Evolutionary conservation across 768 basidiomycete species (phyloP).

Genomic region (Boletus coccyginus): DNA sequence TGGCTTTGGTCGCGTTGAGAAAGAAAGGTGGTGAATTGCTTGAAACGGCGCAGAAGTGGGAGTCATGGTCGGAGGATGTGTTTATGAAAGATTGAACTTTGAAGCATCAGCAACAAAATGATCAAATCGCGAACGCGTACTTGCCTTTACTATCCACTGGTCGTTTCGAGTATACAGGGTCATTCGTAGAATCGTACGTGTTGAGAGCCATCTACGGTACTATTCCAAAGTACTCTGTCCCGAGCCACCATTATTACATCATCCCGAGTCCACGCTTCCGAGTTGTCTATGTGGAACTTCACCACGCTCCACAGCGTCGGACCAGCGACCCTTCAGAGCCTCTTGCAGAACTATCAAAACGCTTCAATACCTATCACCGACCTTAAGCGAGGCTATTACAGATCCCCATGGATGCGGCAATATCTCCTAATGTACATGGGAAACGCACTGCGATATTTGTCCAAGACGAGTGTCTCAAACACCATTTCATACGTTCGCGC

Average conservation of each 20-base stretch:
- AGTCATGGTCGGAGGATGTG: constrained; percentile 19
- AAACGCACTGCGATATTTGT: constrained; percentile 40
- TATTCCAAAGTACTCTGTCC: not conserved
- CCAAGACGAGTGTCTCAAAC: constrained; percentile 72
- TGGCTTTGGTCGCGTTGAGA: not conserved
- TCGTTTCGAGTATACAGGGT: too few species aligned
- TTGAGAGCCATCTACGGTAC: too few species aligned
- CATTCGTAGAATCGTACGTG: not conserved
- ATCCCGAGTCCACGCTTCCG: not conserved
- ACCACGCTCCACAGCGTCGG: too few species aligned
- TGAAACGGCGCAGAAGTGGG: constrained; percentile 17
- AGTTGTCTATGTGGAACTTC: not conserved
- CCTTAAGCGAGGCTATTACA: not conserved
- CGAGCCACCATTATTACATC: not conserved
- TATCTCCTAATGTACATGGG: not conserved
- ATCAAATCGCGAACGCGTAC: not conserved
- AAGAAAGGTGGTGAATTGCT: constrained; percentile 3
- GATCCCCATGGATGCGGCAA: not conserved
- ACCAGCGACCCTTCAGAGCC: not conserved
- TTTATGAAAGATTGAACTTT: not conserved
- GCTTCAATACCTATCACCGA: not conserved
- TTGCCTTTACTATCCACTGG: too few species aligned
- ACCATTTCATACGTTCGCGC: constrained; percentile 74
- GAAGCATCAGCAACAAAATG: not conserved
- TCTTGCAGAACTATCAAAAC: not conserved